Evolutionary conservation across 2,329 filamentous ascomycete genomes (phyloP).

Genomic region (Hypoxylon sp.): DNA sequence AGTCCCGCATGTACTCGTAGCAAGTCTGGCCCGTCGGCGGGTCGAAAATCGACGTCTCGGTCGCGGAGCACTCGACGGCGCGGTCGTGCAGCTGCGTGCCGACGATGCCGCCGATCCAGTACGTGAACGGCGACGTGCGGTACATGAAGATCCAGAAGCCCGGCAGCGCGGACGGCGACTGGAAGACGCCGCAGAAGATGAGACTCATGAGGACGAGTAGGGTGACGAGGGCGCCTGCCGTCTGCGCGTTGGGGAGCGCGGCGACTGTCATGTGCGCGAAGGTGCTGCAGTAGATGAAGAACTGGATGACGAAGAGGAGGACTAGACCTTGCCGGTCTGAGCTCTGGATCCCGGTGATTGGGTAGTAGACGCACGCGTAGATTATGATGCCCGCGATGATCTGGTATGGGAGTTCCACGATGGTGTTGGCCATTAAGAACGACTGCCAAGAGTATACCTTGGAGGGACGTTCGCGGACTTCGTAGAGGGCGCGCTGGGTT

Average conservation of each 20-base stretch:
- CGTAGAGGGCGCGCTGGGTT: constrained; percentile 22
- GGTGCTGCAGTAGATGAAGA: constrained; percentile 21
- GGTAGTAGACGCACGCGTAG: constrained; percentile 21
- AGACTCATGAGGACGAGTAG: constrained; percentile 9
- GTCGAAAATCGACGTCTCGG: constrained; percentile 12
- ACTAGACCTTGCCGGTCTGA: constrained; percentile 16
- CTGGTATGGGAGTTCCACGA: constrained; percentile 19
- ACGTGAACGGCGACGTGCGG: constrained; percentile 12
- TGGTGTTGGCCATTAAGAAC: constrained; percentile 23
- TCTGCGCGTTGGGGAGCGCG: constrained; percentile 15
- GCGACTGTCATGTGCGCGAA: constrained; percentile 23
- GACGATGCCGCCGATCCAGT: constrained; percentile 22
- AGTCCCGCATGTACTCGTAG: not conserved
- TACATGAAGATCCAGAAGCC: constrained; percentile 28
- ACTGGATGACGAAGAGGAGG: constrained; percentile 19
- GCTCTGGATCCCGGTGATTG: constrained; percentile 14
- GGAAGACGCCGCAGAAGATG: constrained; percentile 24
- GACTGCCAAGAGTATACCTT: constrained; percentile 22
- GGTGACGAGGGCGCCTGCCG: constrained; percentile 16
- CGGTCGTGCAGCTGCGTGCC: constrained; percentile 16
- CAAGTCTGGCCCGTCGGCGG: constrained; percentile 6
- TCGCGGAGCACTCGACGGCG: constrained; percentile 3
- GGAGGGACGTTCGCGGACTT: constrained; percentile 24
- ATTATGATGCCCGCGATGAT: constrained; percentile 16
- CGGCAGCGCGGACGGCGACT: constrained; percentile 6